Percentiles rank a stretch among this genome's conserved stretches.
These are phyloP conservation scores for Cryptosporidium meleagridis DNA, from an alignment of 169 alveolate genomes.

Conservation along the genomic window DNA sequence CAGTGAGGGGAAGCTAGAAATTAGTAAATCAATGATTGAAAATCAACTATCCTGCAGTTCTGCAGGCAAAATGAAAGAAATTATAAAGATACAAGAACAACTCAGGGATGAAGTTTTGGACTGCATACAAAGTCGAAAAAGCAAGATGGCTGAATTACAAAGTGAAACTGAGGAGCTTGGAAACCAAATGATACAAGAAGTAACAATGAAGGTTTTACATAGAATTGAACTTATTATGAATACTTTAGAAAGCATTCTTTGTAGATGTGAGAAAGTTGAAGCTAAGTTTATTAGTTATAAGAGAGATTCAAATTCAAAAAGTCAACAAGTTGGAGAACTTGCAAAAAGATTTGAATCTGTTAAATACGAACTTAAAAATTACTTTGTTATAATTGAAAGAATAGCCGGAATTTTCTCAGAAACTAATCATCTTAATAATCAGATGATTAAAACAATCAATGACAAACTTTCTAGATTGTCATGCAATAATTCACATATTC, in stretches of 20 bases:
- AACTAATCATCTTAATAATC: slow-evolving; percentile 23
- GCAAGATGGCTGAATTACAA: slow-evolving; percentile 30
- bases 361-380: slow-evolving; percentile 11
- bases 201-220: slow-evolving; percentile 61
- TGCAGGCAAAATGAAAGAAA: slow-evolving; percentile 20
- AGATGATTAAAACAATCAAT: slow-evolving; percentile 33
- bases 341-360: slow-evolving; percentile 17
- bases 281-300: slow-evolving; percentile 14
- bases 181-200: slow-evolving; percentile 51
- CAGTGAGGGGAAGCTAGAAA: neutral
- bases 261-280: slow-evolving; percentile 62
- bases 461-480: slow-evolving; percentile 37
- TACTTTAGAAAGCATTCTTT: slow-evolving; percentile 47
- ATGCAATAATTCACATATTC: slow-evolving; percentile 6
- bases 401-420: slow-evolving; percentile 28
- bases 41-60: neutral
- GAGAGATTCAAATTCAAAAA: neutral
- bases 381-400: slow-evolving; percentile 20
- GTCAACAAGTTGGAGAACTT: slow-evolving; percentile 13
- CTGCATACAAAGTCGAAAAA: slow-evolving; percentile 4
- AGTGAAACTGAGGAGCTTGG: slow-evolving; percentile 58
- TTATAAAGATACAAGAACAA: slow-evolving; percentile 38
- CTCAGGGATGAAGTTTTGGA: slow-evolving; percentile 24
- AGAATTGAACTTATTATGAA: slow-evolving; percentile 49
- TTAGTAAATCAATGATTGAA: neutral